Conservation (phyloP, 805 yeast genomes). For the Cyberlindnera bimundalis region DNA sequence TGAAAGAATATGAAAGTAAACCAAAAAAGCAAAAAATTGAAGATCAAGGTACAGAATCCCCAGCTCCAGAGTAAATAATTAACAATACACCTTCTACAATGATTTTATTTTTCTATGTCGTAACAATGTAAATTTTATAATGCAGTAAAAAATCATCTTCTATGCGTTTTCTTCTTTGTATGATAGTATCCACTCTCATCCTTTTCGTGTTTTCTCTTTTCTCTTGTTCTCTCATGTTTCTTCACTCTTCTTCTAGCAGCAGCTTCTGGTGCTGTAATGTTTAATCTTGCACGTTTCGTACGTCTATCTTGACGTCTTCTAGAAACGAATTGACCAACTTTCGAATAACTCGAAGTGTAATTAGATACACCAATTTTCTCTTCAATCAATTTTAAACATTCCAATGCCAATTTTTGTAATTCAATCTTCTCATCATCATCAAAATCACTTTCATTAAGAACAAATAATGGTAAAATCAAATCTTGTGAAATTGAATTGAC, state of each 20-base stretch:
- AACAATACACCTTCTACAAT: too few species aligned
- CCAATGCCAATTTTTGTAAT: constrained; percentile 50
- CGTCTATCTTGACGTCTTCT: constrained; percentile 72
- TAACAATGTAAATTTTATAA: background rate
- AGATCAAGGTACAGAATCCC: constrained; percentile 7
- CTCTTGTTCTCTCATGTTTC: constrained; percentile 73
- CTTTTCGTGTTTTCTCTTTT: constrained; percentile 68
- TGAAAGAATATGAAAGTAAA: constrained; percentile 47
- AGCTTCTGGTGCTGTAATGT: constrained; percentile 73
- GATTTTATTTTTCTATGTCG: too few species aligned
- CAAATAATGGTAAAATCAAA: constrained; percentile 52
- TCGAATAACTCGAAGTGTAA: constrained; percentile 57
- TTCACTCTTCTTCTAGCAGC: constrained; percentile 76
- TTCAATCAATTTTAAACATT: constrained; percentile 67
- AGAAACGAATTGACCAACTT: constrained; percentile 58
- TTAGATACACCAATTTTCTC: constrained; percentile 66
- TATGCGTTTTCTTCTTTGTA: constrained; percentile 42
- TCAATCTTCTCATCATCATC: constrained; percentile 48
- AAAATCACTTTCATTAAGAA: constrained; percentile 43
- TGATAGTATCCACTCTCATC: constrained; percentile 77
- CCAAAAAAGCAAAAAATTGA: constrained; percentile 14
- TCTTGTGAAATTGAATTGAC: constrained; percentile 42
- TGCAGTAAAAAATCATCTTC: constrained; percentile 8
- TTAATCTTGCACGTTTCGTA: constrained; percentile 70
- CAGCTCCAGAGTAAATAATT: constrained; percentile 4